phyloP scores from a whole-genome alignment of 2,329 filamentous ascomycete genomes.

The Gremmenia infestans region DNA sequence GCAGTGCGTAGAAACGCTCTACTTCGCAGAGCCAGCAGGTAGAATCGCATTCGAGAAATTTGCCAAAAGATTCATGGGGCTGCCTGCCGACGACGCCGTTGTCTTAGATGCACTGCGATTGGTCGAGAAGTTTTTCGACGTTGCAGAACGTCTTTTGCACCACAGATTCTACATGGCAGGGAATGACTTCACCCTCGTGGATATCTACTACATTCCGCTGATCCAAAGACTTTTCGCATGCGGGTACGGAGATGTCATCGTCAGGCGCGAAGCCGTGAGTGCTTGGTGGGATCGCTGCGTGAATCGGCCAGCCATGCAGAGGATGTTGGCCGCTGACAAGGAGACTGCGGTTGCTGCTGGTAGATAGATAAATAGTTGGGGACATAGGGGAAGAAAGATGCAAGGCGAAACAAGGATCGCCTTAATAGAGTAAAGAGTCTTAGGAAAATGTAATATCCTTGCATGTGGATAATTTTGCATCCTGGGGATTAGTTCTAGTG shows the following conservation, averaged over 20 bases:
- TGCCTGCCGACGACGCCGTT: conserved; percentile 37
- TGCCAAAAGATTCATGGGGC: conserved; percentile 39
- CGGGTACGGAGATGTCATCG: conserved; percentile 36
- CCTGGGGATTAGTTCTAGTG: too few species aligned
- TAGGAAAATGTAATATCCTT: too few species aligned
- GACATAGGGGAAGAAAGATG: too few species aligned
- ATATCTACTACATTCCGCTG: conserved; percentile 45
- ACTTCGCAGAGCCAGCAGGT: conserved; percentile 41
- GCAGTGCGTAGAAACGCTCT: conserved; percentile 36
- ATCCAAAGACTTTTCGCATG: conserved; percentile 39
- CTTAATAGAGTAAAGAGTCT: too few species aligned
- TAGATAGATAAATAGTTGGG: conserved; percentile 18
- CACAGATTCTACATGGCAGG: conserved; percentile 41
- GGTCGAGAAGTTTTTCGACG: conserved; percentile 40
- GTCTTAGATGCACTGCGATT: conserved; percentile 35
- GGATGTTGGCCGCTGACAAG: conserved; percentile 34
- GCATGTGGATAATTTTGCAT: too few species aligned
- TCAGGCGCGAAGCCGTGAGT: conserved; percentile 33
- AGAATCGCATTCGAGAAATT: conserved; percentile 42
- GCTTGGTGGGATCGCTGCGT: conserved; percentile 39
- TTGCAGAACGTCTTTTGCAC: conserved; percentile 37
- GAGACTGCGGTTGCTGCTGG: conserved; percentile 28
- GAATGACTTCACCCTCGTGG: conserved; percentile 38
- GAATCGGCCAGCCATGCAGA: conserved; percentile 35
- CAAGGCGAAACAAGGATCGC: too few species aligned